Evolutionary conservation across 2,329 filamentous ascomycete species (phyloP).

Genomic region (Chaetothyriales sp.): DNA sequence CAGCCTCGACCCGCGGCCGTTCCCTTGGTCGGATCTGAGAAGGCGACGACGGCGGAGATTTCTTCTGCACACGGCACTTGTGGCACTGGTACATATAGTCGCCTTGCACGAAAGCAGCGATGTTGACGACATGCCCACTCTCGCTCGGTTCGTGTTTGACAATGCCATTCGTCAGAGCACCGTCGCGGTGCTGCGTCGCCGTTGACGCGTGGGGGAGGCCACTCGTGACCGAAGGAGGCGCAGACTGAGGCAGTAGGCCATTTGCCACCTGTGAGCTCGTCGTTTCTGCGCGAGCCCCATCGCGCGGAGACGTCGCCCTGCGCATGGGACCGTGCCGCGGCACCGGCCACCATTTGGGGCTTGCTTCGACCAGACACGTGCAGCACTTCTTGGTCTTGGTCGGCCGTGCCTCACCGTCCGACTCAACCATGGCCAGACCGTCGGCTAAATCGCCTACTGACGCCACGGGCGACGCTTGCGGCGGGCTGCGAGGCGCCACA

Average conservation of each 20-base stretch:
- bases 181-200: slow-evolving; percentile 2
- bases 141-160: slow-evolving; percentile 19
- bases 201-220: neutral
- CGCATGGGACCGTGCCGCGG: no score
- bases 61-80: slow-evolving; percentile 49
- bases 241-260: neutral
- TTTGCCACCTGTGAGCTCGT: slow-evolving; percentile 3
- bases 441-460: slow-evolving; percentile 11
- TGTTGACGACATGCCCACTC: slow-evolving; percentile 12
- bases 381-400: slow-evolving; percentile 24
- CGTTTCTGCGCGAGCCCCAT: slow-evolving; percentile 2
- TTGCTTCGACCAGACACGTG: slow-evolving; percentile 28
- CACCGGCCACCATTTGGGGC: slow-evolving; percentile 47
- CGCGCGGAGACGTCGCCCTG: slow-evolving; percentile 17
- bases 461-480: slow-evolving; percentile 7
- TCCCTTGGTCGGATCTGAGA: slow-evolving; percentile 16
- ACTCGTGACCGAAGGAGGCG: neutral
- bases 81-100: slow-evolving; percentile 54
- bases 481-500: slow-evolving; percentile 18
- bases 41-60: slow-evolving; percentile 17
- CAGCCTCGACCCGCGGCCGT: slow-evolving; percentile 22
- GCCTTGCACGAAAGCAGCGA: slow-evolving; percentile 17
- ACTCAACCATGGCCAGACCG: slow-evolving; percentile 7
- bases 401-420: slow-evolving; percentile 4
- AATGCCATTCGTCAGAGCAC: slow-evolving; percentile 12